Percentiles rank a stretch among this genome's conserved stretches.
Conservation (phyloP, 306 rosid genomes). For the Cucurbita ficifolia region DNA sequence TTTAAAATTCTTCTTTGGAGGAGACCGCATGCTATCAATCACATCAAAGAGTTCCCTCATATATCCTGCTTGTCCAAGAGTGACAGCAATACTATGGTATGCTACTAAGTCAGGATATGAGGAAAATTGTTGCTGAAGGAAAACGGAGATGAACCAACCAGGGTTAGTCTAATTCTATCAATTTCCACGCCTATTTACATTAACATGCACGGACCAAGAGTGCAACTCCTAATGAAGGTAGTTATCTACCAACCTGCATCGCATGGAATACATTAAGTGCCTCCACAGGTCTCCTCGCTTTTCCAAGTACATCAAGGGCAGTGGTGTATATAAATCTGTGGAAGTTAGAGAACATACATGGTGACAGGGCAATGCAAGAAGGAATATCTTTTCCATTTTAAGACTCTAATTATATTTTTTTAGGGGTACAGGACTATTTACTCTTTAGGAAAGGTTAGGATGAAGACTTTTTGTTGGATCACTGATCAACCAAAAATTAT, state of each 20-base stretch:
- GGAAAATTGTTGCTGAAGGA: conserved; percentile 73
- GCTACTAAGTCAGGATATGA: conserved; percentile 88
- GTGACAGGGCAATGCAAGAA: background rate
- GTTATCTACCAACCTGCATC: conserved; percentile 50
- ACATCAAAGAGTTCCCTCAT: conserved; percentile 87
- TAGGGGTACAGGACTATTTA: background rate
- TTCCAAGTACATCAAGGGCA: conserved; percentile 85
- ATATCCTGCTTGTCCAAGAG: conserved; percentile 93
- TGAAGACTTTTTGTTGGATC: too few species aligned
- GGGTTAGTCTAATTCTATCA: conserved; percentile 2
- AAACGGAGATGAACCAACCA: conserved; percentile 16
- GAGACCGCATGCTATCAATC: conserved; percentile 71
- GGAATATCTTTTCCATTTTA: conserved; percentile 3
- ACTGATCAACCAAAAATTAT: background rate
- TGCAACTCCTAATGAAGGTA: background rate
- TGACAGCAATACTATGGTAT: conserved; percentile 72
- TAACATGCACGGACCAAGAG: background rate
- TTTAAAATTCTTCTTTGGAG: conserved; percentile 70
- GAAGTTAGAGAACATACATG: background rate
- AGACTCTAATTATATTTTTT: background rate
- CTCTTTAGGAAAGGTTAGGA: background rate
- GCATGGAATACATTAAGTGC: conserved; percentile 66
- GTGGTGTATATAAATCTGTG: conserved; percentile 65
- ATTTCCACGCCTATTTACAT: background rate
- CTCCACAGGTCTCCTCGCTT: conserved; percentile 83